phyloP scores from a whole-genome alignment of 2,329 filamentous ascomycete species.

The Neoscytalidium dimidiatum region DNA sequence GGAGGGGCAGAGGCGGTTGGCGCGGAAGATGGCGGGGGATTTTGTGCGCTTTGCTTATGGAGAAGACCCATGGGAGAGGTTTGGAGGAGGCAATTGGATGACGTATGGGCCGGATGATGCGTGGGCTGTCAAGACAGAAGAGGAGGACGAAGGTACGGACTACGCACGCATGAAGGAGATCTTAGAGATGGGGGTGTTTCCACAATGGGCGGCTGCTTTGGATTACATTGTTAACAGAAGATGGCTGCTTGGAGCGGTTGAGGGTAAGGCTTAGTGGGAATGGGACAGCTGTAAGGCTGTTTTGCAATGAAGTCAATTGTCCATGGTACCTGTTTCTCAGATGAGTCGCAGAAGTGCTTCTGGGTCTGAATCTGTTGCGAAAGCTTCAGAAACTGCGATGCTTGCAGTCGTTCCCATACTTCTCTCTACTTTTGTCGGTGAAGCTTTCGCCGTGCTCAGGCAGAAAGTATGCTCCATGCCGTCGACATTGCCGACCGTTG shows the following conservation, averaged over 20 bases:
- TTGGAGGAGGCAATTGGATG: not conserved
- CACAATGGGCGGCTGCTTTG: not conserved
- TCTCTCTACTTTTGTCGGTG: no score
- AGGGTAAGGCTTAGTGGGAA: not conserved
- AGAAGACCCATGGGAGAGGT: not conserved
- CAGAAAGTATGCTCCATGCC: no score
- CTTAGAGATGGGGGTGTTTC: not conserved
- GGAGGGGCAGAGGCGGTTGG: not conserved
- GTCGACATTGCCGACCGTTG: no score
- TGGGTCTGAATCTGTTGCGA: no score
- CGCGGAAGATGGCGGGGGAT: not conserved
- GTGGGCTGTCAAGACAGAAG: not conserved
- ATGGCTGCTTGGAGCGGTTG: not conserved
- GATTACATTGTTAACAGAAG: not conserved
- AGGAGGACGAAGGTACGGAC: not conserved
- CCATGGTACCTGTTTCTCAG: no score
- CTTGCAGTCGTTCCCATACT: no score
- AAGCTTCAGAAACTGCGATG: no score
- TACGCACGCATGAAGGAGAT: not conserved
- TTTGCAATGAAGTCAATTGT: no score
- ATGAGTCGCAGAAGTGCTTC: no score
- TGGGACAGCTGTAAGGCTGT: not conserved
- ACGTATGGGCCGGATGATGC: not conserved
- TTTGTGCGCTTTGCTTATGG: not conserved
- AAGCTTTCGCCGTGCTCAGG: no score